Conservation (phyloP, 2,329 filamentous ascomycete species). For the Fusarium chlamydosporum region DNA sequence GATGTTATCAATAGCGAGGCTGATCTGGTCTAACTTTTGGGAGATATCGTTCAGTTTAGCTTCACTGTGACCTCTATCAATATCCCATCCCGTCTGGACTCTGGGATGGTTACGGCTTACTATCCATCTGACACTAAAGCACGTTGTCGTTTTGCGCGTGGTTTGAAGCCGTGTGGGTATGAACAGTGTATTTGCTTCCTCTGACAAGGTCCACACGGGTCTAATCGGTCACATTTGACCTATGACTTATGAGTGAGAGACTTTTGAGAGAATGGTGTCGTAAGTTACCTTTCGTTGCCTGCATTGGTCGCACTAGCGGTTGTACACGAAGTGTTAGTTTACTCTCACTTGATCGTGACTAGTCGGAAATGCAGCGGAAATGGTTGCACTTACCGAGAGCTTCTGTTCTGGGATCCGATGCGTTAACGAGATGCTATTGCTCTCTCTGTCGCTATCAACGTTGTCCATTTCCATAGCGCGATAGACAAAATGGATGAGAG, state of each 20-base stretch:
- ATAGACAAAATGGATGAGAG: background rate
- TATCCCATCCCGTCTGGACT: too few relatives aligned
- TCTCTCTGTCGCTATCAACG: conserved; percentile 10
- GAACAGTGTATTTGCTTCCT: conserved; percentile 14
- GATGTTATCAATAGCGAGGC: conserved; percentile 15
- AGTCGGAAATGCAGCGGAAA: background rate
- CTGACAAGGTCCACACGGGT: conserved; percentile 22
- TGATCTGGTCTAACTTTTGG: conserved; percentile 17
- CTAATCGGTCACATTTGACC: conserved; percentile 19
- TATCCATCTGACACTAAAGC: conserved; percentile 4
- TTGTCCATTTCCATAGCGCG: background rate
- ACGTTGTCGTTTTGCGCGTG: conserved; percentile 8
- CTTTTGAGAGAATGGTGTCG: fast-evolving
- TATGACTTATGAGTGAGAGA: background rate
- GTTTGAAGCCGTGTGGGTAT: conserved; percentile 18
- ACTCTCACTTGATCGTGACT: background rate
- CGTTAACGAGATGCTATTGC: background rate
- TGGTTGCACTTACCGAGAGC: conserved; percentile 4
- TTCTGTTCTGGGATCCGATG: conserved; percentile 20
- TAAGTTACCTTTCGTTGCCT: conserved; percentile 10
- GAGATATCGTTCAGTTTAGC: conserved; percentile 18
- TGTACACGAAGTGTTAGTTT: background rate
- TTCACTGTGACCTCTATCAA: background rate
- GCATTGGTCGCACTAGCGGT: conserved; percentile 11
- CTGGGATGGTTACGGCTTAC: fast-evolving